These are phyloP conservation scores for Rutstroemia sp. DNA, from an alignment of 2,329 filamentous ascomycete genomes.

Conservation along the genomic window DNA sequence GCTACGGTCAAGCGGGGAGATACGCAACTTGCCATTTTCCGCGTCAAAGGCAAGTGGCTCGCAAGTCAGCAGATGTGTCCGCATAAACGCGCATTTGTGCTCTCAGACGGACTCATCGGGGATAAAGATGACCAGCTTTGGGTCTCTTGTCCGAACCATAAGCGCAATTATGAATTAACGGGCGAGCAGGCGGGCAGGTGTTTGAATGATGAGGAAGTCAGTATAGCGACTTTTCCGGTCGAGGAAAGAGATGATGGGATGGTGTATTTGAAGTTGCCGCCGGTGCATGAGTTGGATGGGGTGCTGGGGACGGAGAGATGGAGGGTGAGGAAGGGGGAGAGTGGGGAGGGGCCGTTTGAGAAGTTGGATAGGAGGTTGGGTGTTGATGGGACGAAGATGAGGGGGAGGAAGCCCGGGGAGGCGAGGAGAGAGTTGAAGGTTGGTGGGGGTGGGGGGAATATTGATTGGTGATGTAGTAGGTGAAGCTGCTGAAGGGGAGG, in stretches of 20 bases:
- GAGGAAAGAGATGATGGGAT: conserved; percentile 70
- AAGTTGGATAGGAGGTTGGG: conserved; percentile 25
- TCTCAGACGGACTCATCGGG: conserved; percentile 78
- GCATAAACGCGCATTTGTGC: conserved; percentile 83
- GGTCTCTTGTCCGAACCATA: conserved; percentile 83
- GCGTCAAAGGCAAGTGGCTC: conserved; percentile 72
- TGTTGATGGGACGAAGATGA: neutral
- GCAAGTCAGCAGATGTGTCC: conserved; percentile 93
- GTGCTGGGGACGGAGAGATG: conserved; percentile 72
- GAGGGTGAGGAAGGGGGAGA: conserved; percentile 69
- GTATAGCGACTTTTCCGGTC: conserved; percentile 73
- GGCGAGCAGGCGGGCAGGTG: conserved; percentile 61
- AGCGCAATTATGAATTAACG: conserved; percentile 76
- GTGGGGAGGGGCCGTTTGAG: conserved; percentile 28
- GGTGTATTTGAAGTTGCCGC: conserved; percentile 75
- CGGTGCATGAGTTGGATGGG: conserved; percentile 71
- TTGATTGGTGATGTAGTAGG: conserved; percentile 2
- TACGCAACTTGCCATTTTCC: conserved; percentile 83
- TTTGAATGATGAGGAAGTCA: conserved; percentile 65
- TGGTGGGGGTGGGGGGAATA: neutral
- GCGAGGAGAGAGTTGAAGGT: neutral
- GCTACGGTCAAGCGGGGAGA: conserved; percentile 79
- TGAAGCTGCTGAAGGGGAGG: neutral
- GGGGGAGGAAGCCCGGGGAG: neutral
- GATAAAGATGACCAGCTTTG: conserved; percentile 43